Conservation (phyloP, 176 grass and related monocot genomes). For the Hsuehochloa calcarea region DNA sequence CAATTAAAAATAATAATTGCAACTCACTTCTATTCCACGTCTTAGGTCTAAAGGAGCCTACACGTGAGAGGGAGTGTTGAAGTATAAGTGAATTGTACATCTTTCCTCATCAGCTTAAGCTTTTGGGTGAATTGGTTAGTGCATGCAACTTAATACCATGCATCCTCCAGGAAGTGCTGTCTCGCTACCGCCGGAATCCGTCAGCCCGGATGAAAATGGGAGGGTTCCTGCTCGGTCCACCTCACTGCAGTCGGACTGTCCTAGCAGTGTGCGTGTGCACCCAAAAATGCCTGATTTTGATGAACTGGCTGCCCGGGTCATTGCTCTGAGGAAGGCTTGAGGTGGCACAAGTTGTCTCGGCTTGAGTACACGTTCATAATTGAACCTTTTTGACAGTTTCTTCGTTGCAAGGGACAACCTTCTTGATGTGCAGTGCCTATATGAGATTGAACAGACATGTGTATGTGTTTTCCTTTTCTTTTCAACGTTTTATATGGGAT, state of each 20-base stretch:
- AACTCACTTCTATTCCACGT: too few species aligned
- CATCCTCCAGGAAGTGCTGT: slow-evolving; percentile 39
- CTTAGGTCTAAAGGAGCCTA: too few species aligned
- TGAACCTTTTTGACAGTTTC: neutral
- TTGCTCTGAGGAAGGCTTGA: slow-evolving; percentile 48
- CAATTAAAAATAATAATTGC: too few species aligned
- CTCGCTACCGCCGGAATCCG: slow-evolving; percentile 27
- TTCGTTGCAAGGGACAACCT: neutral
- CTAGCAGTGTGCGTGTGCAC: slow-evolving; percentile 39
- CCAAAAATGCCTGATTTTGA: slow-evolving; percentile 60
- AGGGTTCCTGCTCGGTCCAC: slow-evolving; percentile 34
- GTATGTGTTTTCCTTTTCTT: neutral
- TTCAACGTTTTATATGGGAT: neutral
- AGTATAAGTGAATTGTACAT: too few species aligned
- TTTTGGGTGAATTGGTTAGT: too few species aligned
- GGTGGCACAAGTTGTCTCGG: neutral
- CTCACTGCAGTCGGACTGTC: slow-evolving; percentile 31
- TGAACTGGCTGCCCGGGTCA: slow-evolving; percentile 56
- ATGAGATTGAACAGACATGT: slow-evolving; percentile 10
- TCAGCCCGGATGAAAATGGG: neutral
- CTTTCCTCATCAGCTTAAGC: too few species aligned
- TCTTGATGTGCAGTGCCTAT: slow-evolving; percentile 12
- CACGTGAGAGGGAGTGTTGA: too few species aligned
- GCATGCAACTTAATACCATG: too few species aligned
- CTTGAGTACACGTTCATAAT: slow-evolving; percentile 21